Evolutionary conservation across 257 asterid genomes (phyloP).

Genomic region (Penstemon newberryi): DNA sequence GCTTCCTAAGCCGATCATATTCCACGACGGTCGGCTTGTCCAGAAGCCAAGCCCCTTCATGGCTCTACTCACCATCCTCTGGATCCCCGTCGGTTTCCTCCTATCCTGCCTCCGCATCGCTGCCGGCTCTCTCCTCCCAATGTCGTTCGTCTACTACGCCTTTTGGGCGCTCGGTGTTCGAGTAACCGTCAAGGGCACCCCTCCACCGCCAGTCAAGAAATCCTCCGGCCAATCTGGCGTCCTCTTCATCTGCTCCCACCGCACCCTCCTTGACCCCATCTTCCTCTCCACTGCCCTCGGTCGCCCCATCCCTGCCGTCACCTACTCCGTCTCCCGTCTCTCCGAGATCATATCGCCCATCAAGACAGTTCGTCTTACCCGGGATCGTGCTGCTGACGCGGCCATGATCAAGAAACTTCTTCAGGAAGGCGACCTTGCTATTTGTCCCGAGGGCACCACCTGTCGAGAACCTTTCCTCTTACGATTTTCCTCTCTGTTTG

Average conservation of each 20-base stretch:
- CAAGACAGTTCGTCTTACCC: conserved; percentile 52
- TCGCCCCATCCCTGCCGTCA: conserved; percentile 69
- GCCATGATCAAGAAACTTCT: conserved; percentile 38
- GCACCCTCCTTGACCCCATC: conserved; percentile 62
- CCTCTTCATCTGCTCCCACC: conserved; percentile 62
- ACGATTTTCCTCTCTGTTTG: conserved; percentile 46
- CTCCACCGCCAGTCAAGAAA: conserved; percentile 43
- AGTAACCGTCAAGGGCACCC: conserved; percentile 51
- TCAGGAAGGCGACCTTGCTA: conserved; percentile 36
- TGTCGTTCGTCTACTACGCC: conserved; percentile 53
- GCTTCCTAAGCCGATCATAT: conserved; percentile 58
- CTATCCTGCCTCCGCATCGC: conserved; percentile 57
- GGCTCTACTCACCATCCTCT: conserved; percentile 49
- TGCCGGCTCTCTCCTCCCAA: conserved; percentile 62
- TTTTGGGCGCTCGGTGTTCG: conserved; percentile 61
- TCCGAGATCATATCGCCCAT: conserved; percentile 70
- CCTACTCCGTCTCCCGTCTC: conserved; percentile 69
- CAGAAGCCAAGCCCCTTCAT: conserved; percentile 51
- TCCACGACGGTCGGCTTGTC: conserved; percentile 67
- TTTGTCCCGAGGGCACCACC: conserved; percentile 58
- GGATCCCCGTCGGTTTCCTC: conserved; percentile 62
- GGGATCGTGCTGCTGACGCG: conserved; percentile 51
- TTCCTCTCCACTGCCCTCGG: conserved; percentile 63
- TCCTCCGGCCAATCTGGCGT: conserved; percentile 48
- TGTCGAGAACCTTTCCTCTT: conserved; percentile 50